Evolutionary conservation across 2,329 filamentous ascomycete genomes (phyloP), one percentile per base, ranked within the genome.

Genomic region (Aspergillus felis): DNA sequence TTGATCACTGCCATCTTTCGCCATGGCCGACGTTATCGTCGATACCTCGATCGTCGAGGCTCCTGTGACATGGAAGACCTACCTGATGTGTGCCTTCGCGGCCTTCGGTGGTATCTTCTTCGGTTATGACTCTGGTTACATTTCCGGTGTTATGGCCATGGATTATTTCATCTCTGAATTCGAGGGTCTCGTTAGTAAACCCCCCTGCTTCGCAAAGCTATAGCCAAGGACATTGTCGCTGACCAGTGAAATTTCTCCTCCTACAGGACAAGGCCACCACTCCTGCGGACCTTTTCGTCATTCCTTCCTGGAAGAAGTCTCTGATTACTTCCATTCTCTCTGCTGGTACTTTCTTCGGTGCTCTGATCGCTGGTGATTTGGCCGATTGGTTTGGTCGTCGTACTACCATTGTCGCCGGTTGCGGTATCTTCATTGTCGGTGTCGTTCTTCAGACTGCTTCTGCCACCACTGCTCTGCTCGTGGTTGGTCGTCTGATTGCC

Each of bases 281-380:
- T 7, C 58, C 65, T 53, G 65, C 65, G 55, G 63, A 70, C 2
- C 56, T 73, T 3, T 80, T 79, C 61, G 72, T 75, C 22, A 63
- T 84, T 24, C 74, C 79, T 3, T 76, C 80, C 9, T 75, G 70
- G 56, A 76, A 78, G 51, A 79, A 83, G 65, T 87, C 84, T 22
- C 78, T 88, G 52, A 87, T 92, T 70, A 86, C 86, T 69, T 91
- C 88, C 22, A 91, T 93, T 65, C 84, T 93, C 55, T 92, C 90
- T 38, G 84, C 81, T 70, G 84, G 86, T 74, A 91, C 89, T 66
- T 93, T 92, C 82, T 88, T 91, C 60, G 87, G 90, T 71, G 87
- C 90, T 56, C 69, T 93, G 64, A 85, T 91, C 60, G 89, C 88
- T 57, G 90, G 90, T 80, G 88, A 91, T 72, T 71, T 92, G 61